Base-by-base conservation (phyloP, 768 basidiomycete species). In the Dioszegia hungarica region DNA sequence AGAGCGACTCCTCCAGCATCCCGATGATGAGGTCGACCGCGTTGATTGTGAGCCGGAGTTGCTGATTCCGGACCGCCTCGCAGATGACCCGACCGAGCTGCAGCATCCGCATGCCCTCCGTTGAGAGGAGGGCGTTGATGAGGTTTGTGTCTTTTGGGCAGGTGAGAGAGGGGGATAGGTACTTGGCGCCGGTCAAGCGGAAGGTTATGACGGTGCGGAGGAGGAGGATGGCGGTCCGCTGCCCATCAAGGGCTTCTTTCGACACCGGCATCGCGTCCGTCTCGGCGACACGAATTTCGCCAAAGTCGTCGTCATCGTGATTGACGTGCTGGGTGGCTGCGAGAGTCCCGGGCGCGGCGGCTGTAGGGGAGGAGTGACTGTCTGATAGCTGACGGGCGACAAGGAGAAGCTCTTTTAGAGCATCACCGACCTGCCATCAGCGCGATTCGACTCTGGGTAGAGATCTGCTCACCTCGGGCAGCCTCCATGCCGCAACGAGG, bases 41-140 rank as follows among this genome's bases (percentile, higher is more conserved):
- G 31, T 80, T 78, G 20, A 73, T 54, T 31, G 77, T 81, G 50
- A 92, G 71, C 39, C 79, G 79, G 20, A 91, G 77, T 11, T 80
- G 78, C 54, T 82, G 80, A 34, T 78, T 79, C n/a, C 79, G 79
- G 17, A 87, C 78, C 49, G 83, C 82, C 14, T 77, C 71, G 24
- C 88, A 78, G 44, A 86, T 79, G 1, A 83, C 76, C 4, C 81
- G 80, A 15, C 81, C 85, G 10, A 88, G 74, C 19, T 83, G 62
- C 11, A 86, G 67, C 60, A 91, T 84, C 43, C 63, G 48, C 5
- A 57, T 44, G 0, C 82, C 82, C 31, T 83, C 81, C 0, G 80
- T 78, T 9, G 79, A 78, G 1, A 67, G 37, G 11, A 70, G 59
- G 25, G 62, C 37, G 43, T 75, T 69, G 51, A 75, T 57, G 17